Base-by-base conservation (phyloP, 257 asterid species). In the Solanum acaule region DNA sequence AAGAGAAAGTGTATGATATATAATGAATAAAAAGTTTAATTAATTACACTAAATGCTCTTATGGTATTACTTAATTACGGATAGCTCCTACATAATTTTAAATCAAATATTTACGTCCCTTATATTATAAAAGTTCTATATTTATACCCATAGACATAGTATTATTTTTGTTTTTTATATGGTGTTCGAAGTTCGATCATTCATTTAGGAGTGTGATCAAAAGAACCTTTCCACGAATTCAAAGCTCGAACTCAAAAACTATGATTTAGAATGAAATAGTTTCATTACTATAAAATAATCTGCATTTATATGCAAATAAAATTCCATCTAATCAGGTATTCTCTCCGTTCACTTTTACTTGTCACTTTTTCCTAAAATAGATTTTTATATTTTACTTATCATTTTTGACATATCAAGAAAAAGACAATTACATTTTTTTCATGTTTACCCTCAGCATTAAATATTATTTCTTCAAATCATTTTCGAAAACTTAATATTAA, bases 251-350 rank as follows among this genome's bases (percentile, higher is more conserved):
- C 10, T 6, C 0, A 52, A 18, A 18, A 52, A 16, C 0, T 52
- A 52, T 16, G 63, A 52, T 52, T 52, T 52, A 18, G 23, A 0
- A 16, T 52, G 2, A 52, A 52, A 18, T 52, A 52, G 4, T 52
- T 2, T 1, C 10, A 52, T 1, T 1, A 6, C 0, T 18, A 18
- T 0, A 52, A 13, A 16, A 18, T 0, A 16, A 52, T 1, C 3
- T 1, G 1, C 2, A 18, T 52, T 52, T 16, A 52, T 52, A 52
- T 52, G 4, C 0, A 52, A 18, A 52, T 52, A 18, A 52, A 16
- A 52, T 52, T 16, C 1, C 8, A 52, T 49, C 20, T 15, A 49
- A 49, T 0, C 3, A 15, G 1, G 23, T 52, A 16, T 0, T 49
- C 8, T 15, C 3, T 16, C 0, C 0, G 0, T 49, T 49, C 1